These are phyloP conservation scores for Diaporthe aspalathi DNA, from an alignment of 2,329 filamentous ascomycete species.

Conservation along the genomic window DNA sequence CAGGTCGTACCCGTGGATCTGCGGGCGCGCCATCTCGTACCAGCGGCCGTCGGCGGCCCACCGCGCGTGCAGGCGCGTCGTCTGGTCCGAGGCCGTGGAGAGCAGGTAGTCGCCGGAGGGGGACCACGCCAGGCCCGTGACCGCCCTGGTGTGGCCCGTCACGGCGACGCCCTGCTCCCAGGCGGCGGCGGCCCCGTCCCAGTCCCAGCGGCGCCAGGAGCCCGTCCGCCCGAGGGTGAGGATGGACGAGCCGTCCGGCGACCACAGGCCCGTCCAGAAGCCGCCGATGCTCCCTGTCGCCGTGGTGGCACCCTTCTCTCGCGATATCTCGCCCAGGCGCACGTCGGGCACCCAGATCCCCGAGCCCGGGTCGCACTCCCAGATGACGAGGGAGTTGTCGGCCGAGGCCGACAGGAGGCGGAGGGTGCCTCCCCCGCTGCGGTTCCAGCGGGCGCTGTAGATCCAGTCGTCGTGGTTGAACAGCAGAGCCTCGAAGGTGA, in stretches of 20 bases:
- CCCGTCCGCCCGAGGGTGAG: slow-evolving; percentile 90
- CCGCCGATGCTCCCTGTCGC: slow-evolving; percentile 96
- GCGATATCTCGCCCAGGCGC: slow-evolving; percentile 90
- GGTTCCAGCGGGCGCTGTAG: slow-evolving; percentile 85
- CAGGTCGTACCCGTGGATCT: slow-evolving; percentile 98
- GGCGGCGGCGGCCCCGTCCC: slow-evolving; percentile 75
- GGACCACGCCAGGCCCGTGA: slow-evolving; percentile 87
- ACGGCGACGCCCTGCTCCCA: slow-evolving; percentile 85
- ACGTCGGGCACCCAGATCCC: slow-evolving; percentile 92
- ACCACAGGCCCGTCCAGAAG: slow-evolving; percentile 97
- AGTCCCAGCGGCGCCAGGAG: slow-evolving; percentile 90
- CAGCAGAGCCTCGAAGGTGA: slow-evolving; percentile 93
- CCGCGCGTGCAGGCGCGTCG: slow-evolving; percentile 84
- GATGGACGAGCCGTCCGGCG: slow-evolving; percentile 78
- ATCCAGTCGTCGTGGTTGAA: slow-evolving; percentile 99
- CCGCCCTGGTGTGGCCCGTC: slow-evolving; percentile 84
- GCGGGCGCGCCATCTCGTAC: slow-evolving; percentile 95
- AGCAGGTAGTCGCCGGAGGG: slow-evolving; percentile 83
- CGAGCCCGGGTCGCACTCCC: slow-evolving; percentile 85
- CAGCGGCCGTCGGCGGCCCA: slow-evolving; percentile 79
- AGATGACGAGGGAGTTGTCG: slow-evolving; percentile 93
- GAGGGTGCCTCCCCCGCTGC: slow-evolving; percentile 48
- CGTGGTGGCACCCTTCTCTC: slow-evolving; percentile 94
- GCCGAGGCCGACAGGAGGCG: slow-evolving; percentile 91
- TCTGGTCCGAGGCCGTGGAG: slow-evolving; percentile 92